A percentile compares a stretch with the other conserved stretches of the same genome.
These are phyloP conservation scores for Cronartium ribicola DNA, from an alignment of 1,284 basidiomycete genomes.

Conservation along the genomic window DNA sequence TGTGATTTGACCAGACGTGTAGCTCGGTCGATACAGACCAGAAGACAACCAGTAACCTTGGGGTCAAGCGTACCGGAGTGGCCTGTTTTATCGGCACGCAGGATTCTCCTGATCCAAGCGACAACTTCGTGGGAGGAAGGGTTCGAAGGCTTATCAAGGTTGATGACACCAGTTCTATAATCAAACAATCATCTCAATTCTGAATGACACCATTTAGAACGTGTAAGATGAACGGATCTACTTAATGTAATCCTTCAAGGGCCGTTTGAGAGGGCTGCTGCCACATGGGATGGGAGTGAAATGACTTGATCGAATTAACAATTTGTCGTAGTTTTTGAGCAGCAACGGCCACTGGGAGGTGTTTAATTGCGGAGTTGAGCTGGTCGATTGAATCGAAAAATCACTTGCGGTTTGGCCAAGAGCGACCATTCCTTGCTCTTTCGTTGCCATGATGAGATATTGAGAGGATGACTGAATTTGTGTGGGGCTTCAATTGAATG, in stretches of 20 bases:
- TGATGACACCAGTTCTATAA: constrained; percentile 87
- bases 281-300: constrained; percentile 87
- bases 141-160: constrained; percentile 99
- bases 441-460: constrained; percentile 18
- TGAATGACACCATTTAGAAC: constrained; percentile 85
- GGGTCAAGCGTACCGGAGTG: constrained; percentile 97
- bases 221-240: constrained; percentile 50
- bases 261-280: constrained; percentile 27
- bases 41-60: constrained; percentile 97
- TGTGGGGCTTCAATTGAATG: no score
- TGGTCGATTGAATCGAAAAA: constrained; percentile 54
- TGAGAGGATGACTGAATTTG: background rate
- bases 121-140: constrained; percentile 99
- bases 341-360: constrained; percentile 97
- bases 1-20: constrained; percentile 98
- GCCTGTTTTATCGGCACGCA: constrained; percentile 96
- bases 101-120: constrained; percentile 92
- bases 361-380: constrained; percentile 57
- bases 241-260: constrained; percentile 36
- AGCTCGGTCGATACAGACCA: constrained; percentile 99
- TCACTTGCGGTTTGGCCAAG: constrained; percentile 48
- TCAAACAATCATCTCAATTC: constrained; percentile 66
- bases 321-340: constrained; percentile 97
- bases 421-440: constrained; percentile 36
- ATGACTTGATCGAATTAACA: constrained; percentile 65